A percentile compares a stretch with the other conserved stretches of the same genome.
phyloP scores from a whole-genome alignment of 2,329 filamentous ascomycete species.

The Parascedosporium putredinis region DNA sequence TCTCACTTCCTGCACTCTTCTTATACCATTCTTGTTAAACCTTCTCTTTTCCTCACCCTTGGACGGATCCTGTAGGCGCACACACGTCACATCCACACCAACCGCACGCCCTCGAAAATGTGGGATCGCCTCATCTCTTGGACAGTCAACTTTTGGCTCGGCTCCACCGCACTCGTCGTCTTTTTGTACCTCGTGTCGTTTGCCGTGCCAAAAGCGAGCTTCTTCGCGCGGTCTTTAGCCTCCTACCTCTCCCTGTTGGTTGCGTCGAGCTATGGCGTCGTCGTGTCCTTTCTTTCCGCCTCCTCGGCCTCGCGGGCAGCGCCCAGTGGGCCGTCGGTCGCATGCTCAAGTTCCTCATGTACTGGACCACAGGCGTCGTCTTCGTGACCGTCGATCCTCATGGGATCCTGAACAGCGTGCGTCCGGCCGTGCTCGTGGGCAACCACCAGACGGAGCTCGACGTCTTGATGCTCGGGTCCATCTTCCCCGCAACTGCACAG shows the following conservation, averaged over 20 bases:
- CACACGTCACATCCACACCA: conserved; percentile 25
- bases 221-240: conserved; percentile 58
- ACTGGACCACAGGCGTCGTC: conserved; percentile 60
- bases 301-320: conserved; percentile 61
- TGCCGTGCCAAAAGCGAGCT: conserved; percentile 48
- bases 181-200: conserved; percentile 47
- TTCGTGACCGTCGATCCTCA: conserved; percentile 64
- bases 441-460: conserved; percentile 98
- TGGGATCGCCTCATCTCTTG: conserved; percentile 21
- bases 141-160: conserved; percentile 4
- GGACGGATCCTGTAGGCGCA: too few relatives aligned
- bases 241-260: conserved; percentile 52
- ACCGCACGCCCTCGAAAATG: too few relatives aligned
- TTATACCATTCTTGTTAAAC: conserved; percentile 1
- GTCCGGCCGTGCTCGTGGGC: conserved; percentile 82
- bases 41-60: background rate
- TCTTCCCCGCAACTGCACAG: conserved; percentile 85
- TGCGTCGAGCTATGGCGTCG: conserved; percentile 61
- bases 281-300: conserved; percentile 62
- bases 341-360: conserved; percentile 72
- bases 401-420: conserved; percentile 48
- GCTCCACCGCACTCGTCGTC: background rate
- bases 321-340: conserved; percentile 79
- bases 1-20: background rate
- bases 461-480: conserved; percentile 76